phyloP scores from a whole-genome alignment of 768 basidiomycete species.

The Russula emetica region DNA sequence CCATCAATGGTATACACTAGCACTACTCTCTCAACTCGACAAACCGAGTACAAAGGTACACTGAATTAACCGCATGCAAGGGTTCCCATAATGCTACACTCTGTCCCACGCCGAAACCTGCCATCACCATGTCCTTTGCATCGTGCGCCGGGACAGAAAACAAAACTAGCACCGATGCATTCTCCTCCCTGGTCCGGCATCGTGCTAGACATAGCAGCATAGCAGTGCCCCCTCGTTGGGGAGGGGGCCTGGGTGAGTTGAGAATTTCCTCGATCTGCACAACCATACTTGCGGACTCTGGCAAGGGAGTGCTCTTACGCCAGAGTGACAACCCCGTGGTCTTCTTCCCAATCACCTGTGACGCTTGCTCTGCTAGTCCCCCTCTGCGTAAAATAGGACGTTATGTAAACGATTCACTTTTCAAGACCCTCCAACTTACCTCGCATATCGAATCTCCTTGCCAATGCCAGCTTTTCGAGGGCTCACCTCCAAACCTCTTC shows the following conservation, averaged over 20 bases:
- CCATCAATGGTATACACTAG: background rate
- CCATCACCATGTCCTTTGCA: background rate
- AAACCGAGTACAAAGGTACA: constrained; percentile 20
- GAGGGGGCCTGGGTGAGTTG: constrained; percentile 1
- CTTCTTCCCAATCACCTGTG: constrained; percentile 12
- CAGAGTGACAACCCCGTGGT: constrained; percentile 18
- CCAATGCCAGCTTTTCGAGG: constrained; percentile 47
- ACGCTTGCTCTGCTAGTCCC: constrained; percentile 22
- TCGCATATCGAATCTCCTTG: constrained; percentile 43
- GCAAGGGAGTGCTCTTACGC: constrained; percentile 17
- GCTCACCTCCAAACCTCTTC: constrained; percentile 54
- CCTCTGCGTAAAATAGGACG: constrained; percentile 2
- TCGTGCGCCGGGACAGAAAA: constrained; percentile 15
- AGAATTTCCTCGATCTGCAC: constrained; percentile 19
- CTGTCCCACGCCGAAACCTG: background rate
- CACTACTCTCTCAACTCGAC: background rate
- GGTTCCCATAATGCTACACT: constrained; percentile 12
- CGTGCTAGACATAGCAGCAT: constrained; percentile 18
- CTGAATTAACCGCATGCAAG: background rate
- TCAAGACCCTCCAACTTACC: constrained; percentile 38
- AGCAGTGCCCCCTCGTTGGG: constrained; percentile 6
- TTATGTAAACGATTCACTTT: background rate
- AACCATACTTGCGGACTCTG: constrained; percentile 15
- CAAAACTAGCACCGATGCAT: constrained; percentile 1
- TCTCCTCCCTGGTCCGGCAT: background rate